Percentiles rank a stretch among this genome's conserved stretches.
Conservation (phyloP, 164 flowering plant genomes). For the Nymphaea thermarum region DNA sequence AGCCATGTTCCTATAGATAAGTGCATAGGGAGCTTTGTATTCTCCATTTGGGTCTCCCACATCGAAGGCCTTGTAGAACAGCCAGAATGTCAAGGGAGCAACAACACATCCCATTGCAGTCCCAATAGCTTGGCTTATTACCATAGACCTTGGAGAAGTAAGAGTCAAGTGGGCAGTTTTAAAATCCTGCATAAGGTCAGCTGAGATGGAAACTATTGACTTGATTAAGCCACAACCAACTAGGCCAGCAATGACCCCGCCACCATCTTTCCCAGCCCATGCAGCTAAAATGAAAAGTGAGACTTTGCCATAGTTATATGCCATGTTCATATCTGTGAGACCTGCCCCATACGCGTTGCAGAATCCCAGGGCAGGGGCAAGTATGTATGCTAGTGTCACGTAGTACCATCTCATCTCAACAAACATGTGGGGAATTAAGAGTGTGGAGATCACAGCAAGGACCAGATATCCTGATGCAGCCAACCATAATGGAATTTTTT, state of each 20-base stretch:
- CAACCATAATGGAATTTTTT: conserved; percentile 61
- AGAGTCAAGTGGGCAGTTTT: conserved; percentile 81
- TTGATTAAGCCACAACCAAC: conserved; percentile 81
- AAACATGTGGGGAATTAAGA: conserved; percentile 77
- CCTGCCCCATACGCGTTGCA: conserved; percentile 97
- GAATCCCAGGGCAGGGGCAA: conserved; percentile 78
- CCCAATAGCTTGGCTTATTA: conserved; percentile 70
- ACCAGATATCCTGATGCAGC: conserved; percentile 41
- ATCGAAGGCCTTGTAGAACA: conserved; percentile 91
- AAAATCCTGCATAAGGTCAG: conserved; percentile 89
- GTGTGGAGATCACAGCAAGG: conserved; percentile 50
- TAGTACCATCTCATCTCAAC: conserved; percentile 79
- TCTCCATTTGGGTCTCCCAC: conserved; percentile 73
- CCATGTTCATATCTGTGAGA: conserved; percentile 87
- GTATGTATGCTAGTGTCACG: conserved; percentile 52
- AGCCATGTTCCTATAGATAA: conserved; percentile 88
- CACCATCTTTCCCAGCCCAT: background rate
- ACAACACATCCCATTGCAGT: conserved; percentile 88
- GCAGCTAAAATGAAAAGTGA: conserved; percentile 44
- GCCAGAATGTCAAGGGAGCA: conserved; percentile 74
- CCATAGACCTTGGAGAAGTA: conserved; percentile 84
- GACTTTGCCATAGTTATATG: conserved; percentile 79
- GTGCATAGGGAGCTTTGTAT: conserved; percentile 82
- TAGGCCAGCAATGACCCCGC: background rate
- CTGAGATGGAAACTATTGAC: conserved; percentile 60